A percentile compares a stretch with the other conserved stretches of the same genome.
Evolutionary conservation across 371 early-diverging fungal genomes (phyloP).

Genomic region (Capillidium heterosporum): DNA sequence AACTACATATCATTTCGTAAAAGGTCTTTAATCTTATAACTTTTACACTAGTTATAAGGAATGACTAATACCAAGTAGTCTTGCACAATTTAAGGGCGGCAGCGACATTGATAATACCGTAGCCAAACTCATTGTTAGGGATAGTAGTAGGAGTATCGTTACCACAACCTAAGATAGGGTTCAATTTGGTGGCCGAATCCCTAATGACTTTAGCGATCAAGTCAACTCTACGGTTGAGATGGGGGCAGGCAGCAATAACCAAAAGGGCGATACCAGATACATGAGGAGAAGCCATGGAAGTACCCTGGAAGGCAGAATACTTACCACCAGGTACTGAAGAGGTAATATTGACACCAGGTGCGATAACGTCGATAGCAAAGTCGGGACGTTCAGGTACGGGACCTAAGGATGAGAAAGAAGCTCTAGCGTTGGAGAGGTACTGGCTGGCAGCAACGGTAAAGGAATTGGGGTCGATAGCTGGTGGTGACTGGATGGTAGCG

Average conservation of each 20-base stretch:
- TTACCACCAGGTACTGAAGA: conserved; percentile 9
- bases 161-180: neutral
- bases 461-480: conserved; percentile 1
- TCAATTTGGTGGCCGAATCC: neutral
- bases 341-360: conserved; percentile 18
- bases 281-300: conserved; percentile 63
- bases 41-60: too few relatives aligned
- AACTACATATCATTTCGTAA: too few relatives aligned
- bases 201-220: neutral
- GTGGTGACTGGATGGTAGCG: neutral
- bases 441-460: neutral
- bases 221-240: neutral
- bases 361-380: conserved; percentile 8
- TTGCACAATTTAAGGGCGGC: conserved; percentile 8
- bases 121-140: conserved; percentile 6
- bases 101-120: conserved; percentile 2
- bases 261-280: conserved; percentile 44
- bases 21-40: too few relatives aligned
- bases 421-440: neutral
- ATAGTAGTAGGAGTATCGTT: neutral
- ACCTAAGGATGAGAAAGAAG: neutral
- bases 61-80: too few relatives aligned
- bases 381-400: neutral
- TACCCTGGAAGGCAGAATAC: conserved; percentile 12
- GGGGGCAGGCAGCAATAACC: conserved; percentile 5